These are phyloP conservation scores for Termitomyces sp. DNA, from an alignment of 768 basidiomycete genomes.

Conservation along the genomic window DNA sequence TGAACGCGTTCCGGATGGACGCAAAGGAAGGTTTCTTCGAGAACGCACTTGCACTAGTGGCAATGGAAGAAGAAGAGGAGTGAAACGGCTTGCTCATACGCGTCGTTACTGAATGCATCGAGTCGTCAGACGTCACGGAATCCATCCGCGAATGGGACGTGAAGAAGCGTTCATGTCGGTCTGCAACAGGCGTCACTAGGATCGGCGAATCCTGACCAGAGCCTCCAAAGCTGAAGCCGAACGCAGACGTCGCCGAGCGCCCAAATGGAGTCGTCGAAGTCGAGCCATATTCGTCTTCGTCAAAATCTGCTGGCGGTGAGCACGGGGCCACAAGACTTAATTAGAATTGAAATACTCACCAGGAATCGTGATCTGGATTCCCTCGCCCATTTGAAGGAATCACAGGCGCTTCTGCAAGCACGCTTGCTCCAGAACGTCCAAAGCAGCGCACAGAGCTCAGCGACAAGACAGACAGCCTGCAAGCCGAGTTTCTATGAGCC, in stretches of 20 bases:
- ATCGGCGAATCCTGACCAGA: slow-evolving; percentile 68
- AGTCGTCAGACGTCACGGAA: slow-evolving; percentile 76
- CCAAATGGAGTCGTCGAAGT: slow-evolving; percentile 67
- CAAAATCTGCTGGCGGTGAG: slow-evolving; percentile 47
- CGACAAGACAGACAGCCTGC: neutral
- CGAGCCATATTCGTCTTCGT: slow-evolving; percentile 63
- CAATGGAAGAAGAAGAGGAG: slow-evolving; percentile 67
- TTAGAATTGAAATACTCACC: slow-evolving; percentile 29
- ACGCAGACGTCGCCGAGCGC: slow-evolving; percentile 39
- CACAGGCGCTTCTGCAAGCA: slow-evolving; percentile 16
- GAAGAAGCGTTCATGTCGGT: slow-evolving; percentile 58
- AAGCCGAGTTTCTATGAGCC: slow-evolving; percentile 7
- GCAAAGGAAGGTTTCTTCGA: slow-evolving; percentile 83
- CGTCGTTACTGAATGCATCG: slow-evolving; percentile 54
- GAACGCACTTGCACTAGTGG: slow-evolving; percentile 50
- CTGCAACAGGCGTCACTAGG: slow-evolving; percentile 46
- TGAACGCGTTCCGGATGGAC: slow-evolving; percentile 84
- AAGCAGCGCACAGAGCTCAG: slow-evolving; percentile 1
- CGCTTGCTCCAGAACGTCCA: slow-evolving; percentile 15
- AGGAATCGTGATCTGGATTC: slow-evolving; percentile 63
- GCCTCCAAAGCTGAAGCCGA: slow-evolving; percentile 38
- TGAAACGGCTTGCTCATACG: slow-evolving; percentile 58
- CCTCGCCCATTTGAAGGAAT: slow-evolving; percentile 33
- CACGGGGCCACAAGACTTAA: slow-evolving; percentile 3
- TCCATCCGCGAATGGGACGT: slow-evolving; percentile 67